phyloP scores from a whole-genome alignment of 345 rosid genomes.

The Populus tremula region DNA sequence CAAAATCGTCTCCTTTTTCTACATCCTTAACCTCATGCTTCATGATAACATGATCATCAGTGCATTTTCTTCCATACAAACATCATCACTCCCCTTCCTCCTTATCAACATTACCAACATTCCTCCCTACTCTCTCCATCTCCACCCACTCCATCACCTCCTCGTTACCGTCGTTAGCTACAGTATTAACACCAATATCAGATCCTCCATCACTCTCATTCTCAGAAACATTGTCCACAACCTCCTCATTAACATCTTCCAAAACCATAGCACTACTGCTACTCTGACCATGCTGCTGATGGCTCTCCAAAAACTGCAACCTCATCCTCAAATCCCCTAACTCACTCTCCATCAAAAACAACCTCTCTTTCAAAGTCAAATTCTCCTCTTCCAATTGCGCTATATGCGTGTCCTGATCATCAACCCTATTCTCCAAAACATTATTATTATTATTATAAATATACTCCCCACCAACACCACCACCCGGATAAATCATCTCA shows the following conservation, averaged over 20 bases:
- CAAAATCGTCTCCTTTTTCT: not conserved
- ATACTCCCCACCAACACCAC: slow-evolving; percentile 26
- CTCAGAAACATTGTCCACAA: slow-evolving; percentile 33
- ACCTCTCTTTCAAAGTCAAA: slow-evolving; percentile 78
- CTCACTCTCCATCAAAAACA: slow-evolving; percentile 91
- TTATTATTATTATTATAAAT: slow-evolving; percentile 65
- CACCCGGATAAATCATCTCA: slow-evolving; percentile 89
- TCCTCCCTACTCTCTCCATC: not conserved
- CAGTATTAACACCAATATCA: slow-evolving; percentile 34
- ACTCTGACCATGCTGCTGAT: slow-evolving; percentile 17
- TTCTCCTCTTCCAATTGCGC: slow-evolving; percentile 94
- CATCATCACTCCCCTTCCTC: slow-evolving; percentile 31
- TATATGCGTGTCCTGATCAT: slow-evolving; percentile 93
- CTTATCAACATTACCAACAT: slow-evolving; percentile 25
- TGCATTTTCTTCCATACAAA: slow-evolving; percentile 37
- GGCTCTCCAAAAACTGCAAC: slow-evolving; percentile 78
- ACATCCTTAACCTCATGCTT: slow-evolving; percentile 18
- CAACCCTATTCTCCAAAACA: slow-evolving; percentile 84
- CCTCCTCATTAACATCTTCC: slow-evolving; percentile 51
- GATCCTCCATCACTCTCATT: slow-evolving; percentile 69
- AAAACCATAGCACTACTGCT: slow-evolving; percentile 9
- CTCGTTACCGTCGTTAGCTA: slow-evolving; percentile 16
- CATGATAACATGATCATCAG: slow-evolving; percentile 5
- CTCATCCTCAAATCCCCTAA: slow-evolving; percentile 82
- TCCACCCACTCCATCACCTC: slow-evolving; percentile 16